phyloP scores from a whole-genome alignment of 2,329 filamentous ascomycete species.

The Rhynchosporium secalis region DNA sequence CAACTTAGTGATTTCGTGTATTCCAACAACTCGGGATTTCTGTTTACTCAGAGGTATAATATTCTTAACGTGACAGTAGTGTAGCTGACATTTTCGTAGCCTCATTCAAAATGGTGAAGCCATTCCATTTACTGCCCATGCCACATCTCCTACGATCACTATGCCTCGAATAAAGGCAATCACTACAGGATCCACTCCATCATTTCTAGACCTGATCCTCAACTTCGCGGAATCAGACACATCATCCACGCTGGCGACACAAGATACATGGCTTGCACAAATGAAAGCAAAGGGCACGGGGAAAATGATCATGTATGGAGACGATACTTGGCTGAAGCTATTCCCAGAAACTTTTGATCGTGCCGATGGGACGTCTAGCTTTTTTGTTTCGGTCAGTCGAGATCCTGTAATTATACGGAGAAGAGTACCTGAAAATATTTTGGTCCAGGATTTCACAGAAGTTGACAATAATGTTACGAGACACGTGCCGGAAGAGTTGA shows the following conservation, averaged over 20 bases:
- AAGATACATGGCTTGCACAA: conserved; percentile 96
- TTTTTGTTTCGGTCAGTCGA: conserved; percentile 86
- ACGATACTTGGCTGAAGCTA: conserved; percentile 97
- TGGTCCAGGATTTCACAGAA: conserved; percentile 83
- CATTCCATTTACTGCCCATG: conserved; percentile 92
- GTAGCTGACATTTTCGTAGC: conserved; percentile 23
- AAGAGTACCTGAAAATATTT: conserved; percentile 32
- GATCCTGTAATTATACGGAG: conserved; percentile 31
- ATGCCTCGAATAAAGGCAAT: conserved; percentile 98
- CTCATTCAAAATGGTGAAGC: conserved; percentile 67
- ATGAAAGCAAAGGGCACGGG: conserved; percentile 72
- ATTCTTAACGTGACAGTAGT: not conserved
- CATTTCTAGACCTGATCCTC: conserved; percentile 93
- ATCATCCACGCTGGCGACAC: conserved; percentile 78
- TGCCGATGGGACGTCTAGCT: conserved; percentile 91
- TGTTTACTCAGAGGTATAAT: conserved; percentile 79
- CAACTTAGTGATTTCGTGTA: conserved; percentile 84
- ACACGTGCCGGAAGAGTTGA: conserved; percentile 76
- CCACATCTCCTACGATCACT: conserved; percentile 94
- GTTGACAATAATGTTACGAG: conserved; percentile 97
- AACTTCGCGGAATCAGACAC: conserved; percentile 96
- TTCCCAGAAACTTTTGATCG: conserved; percentile 88
- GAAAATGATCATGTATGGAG: conserved; percentile 90
- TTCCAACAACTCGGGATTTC: conserved; percentile 74
- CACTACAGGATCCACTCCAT: conserved; percentile 96